Conservation (phyloP, 2,329 filamentous ascomycete genomes). For the Metarhizium humberi region DNA sequence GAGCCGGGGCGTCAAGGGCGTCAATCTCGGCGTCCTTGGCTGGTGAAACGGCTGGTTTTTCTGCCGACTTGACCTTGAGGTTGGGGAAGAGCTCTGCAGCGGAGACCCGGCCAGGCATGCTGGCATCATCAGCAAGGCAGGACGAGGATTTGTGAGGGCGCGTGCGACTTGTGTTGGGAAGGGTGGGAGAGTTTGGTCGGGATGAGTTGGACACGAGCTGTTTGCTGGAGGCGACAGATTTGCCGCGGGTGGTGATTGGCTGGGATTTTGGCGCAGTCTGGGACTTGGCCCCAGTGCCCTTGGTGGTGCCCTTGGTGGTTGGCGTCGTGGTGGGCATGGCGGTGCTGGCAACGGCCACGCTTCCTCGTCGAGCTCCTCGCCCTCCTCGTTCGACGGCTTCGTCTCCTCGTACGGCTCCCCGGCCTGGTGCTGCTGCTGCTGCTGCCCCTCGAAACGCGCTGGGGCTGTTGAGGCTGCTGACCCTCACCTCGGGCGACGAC, state of each 20-base stretch:
- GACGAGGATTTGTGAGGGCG: conserved; percentile 15
- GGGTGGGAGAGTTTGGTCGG: conserved; percentile 25
- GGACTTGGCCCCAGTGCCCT: conserved; percentile 15
- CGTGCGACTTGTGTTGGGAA: conserved; percentile 10
- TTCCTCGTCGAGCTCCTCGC: not conserved
- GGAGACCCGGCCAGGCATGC: conserved; percentile 31
- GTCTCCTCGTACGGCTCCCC: conserved; percentile 1
- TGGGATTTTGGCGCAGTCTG: conserved; percentile 28
- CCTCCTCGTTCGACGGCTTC: not conserved
- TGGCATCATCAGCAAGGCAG: conserved; percentile 18
- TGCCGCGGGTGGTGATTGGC: conserved; percentile 22
- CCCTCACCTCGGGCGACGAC: conserved; percentile 28
- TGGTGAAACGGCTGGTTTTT: not conserved
- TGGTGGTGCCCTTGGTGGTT: not conserved
- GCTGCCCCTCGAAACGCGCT: not conserved
- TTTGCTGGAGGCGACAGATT: conserved; percentile 29
- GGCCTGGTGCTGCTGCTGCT: not conserved
- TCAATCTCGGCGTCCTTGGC: conserved; percentile 8
- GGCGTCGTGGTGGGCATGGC: not conserved
- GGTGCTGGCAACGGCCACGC: not conserved
- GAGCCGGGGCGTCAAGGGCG: conserved; percentile 15
- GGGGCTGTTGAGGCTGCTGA: conserved; percentile 8
- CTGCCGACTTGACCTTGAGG: conserved; percentile 16
- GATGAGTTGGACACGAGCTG: conserved; percentile 26
- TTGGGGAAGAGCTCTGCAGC: conserved; percentile 23